Percentiles rank a stretch among this genome's conserved stretches.
Evolutionary conservation across 352 stramenopile species (phyloP).

Genomic region (Phytophthora agathidicida): DNA sequence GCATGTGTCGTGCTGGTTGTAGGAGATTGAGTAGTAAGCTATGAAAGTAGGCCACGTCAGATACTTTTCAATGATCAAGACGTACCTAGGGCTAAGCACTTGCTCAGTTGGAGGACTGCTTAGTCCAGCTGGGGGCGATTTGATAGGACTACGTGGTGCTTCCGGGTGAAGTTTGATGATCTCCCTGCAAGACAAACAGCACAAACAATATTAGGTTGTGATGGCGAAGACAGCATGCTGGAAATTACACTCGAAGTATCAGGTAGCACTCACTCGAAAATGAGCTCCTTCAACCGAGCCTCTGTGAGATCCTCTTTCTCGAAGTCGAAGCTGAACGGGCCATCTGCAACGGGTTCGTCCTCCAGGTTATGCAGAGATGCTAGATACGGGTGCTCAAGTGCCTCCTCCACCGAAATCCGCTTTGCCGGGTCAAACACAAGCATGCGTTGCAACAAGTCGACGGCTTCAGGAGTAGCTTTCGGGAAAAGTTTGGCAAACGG

Average conservation of each 20-base stretch:
- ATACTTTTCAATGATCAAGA: background rate
- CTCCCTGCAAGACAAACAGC: conserved; percentile 41
- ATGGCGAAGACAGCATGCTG: background rate
- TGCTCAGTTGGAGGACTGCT: conserved; percentile 40
- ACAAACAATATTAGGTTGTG: conserved; percentile 1
- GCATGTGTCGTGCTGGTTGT: conserved; percentile 23
- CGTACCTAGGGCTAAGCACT: conserved; percentile 62
- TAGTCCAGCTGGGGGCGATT: conserved; percentile 14
- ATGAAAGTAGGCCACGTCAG: background rate
- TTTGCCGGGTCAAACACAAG: conserved; percentile 88
- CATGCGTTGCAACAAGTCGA: conserved; percentile 89
- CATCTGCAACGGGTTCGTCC: conserved; percentile 87
- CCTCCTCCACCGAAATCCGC: conserved; percentile 93
- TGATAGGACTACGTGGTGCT: conserved; percentile 30
- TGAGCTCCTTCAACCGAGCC: conserved; percentile 82
- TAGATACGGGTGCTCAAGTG: conserved; percentile 91
- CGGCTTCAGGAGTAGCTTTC: conserved; percentile 63
- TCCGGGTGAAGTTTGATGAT: conserved; percentile 80
- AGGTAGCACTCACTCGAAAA: conserved; percentile 73
- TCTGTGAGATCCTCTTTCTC: conserved; percentile 89
- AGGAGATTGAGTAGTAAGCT: conserved; percentile 10
- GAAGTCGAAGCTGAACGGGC: conserved; percentile 88
- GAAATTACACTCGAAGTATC: no score
- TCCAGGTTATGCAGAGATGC: conserved; percentile 93
- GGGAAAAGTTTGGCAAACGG: conserved; percentile 80